Percentiles rank a stretch among this genome's conserved stretches.
Evolutionary conservation across 441 rosid species (phyloP).

Genomic region (Euphorbia schlechtendalii): DNA sequence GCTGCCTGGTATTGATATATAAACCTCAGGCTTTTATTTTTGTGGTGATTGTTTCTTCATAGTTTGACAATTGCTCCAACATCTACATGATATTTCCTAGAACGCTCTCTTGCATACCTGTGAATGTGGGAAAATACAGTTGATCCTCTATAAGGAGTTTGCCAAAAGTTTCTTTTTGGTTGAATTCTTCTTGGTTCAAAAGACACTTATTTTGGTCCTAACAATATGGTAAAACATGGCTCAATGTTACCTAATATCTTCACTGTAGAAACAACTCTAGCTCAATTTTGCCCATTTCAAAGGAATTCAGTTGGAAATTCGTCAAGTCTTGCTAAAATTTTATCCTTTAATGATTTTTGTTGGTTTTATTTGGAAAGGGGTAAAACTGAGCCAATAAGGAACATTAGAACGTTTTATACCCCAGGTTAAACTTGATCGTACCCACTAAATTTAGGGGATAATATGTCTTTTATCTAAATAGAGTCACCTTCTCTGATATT

Average conservation of each 20-base stretch:
- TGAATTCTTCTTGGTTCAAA: neutral
- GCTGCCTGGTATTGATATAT: conserved; percentile 67
- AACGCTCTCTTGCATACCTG: neutral
- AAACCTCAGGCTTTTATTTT: neutral
- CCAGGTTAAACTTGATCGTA: neutral
- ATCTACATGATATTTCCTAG: neutral
- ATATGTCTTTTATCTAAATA: neutral
- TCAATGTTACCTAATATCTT: neutral
- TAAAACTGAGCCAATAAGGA: neutral
- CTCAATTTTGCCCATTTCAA: neutral
- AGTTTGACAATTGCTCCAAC: neutral
- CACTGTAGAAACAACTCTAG: neutral
- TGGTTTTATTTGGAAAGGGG: neutral
- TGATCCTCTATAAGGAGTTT: neutral
- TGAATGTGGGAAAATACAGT: conserved; percentile 5
- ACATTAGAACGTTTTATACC: neutral
- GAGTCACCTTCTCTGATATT: neutral
- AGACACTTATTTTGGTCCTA: neutral
- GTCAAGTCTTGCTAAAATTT: neutral
- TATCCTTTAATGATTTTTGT: too few relatives aligned
- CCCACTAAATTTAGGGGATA: neutral
- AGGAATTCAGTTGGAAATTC: neutral
- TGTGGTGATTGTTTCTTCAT: neutral
- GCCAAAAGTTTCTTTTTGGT: neutral
- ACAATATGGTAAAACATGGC: neutral